phyloP scores from a whole-genome alignment of 768 basidiomycete species.

The Boletus huronensis region DNA sequence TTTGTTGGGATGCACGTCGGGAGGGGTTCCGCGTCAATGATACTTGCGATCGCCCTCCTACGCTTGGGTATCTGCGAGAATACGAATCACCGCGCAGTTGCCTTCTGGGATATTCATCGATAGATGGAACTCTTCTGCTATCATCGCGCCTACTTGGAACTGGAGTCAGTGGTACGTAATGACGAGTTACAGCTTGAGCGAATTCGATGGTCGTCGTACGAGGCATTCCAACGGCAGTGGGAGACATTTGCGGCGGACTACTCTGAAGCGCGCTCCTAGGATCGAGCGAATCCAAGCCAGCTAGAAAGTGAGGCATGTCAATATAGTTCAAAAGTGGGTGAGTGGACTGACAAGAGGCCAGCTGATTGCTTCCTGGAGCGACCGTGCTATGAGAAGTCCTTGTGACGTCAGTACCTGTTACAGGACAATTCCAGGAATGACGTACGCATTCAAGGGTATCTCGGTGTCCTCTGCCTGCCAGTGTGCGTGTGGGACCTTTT shows the following conservation, averaged over 20 bases:
- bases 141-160: slow-evolving; percentile 28
- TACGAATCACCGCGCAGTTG: slow-evolving; percentile 5
- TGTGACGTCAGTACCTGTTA: not conserved
- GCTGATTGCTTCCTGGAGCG: slow-evolving; percentile 1
- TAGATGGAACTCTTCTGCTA: not conserved
- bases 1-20: slow-evolving; percentile 6
- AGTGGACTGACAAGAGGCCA: slow-evolving; percentile 11
- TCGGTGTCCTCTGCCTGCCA: not conserved
- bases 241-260: slow-evolving; percentile 2
- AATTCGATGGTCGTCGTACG: slow-evolving; percentile 54
- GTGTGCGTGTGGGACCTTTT: not conserved
- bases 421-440: not conserved
- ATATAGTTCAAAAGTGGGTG: not conserved
- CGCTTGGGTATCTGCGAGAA: slow-evolving; percentile 14
- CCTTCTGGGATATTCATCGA: slow-evolving; percentile 7
- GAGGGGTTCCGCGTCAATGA: slow-evolving; percentile 20
- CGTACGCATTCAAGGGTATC: slow-evolving; percentile 7
- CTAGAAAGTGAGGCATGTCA: slow-evolving; percentile 12
- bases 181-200: slow-evolving; percentile 35
- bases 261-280: not conserved
- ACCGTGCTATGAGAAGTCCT: slow-evolving; percentile 37
- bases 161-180: slow-evolving; percentile 22
- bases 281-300: slow-evolving; percentile 4
- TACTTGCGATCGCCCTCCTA: slow-evolving; percentile 10
- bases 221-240: slow-evolving; percentile 24